Conservation (phyloP, 371 early-diverging fungal species). For the Dentiscutata heterogama region DNA sequence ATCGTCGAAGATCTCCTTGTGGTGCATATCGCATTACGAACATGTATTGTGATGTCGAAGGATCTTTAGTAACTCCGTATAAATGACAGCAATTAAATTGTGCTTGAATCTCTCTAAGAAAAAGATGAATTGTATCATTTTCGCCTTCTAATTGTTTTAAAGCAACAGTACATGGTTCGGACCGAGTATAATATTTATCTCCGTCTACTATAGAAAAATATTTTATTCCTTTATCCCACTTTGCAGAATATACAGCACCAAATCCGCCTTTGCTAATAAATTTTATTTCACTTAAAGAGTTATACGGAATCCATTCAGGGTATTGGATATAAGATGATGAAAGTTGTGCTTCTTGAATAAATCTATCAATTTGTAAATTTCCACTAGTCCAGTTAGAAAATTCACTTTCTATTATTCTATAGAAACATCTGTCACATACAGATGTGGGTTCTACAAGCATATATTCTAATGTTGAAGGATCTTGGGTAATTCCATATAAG, state of each 20-base stretch:
- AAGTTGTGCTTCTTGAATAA: neutral
- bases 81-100: slow-evolving; percentile 14
- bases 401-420: neutral
- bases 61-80: neutral
- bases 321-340: neutral
- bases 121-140: neutral
- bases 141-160: neutral
- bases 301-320: neutral
- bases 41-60: neutral
- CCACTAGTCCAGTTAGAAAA: slow-evolving; percentile 16
- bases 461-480: too few species aligned
- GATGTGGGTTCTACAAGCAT: too few species aligned
- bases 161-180: neutral
- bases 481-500: too few species aligned
- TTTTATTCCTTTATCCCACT: neutral
- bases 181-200: neutral
- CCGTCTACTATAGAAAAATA: neutral
- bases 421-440: neutral
- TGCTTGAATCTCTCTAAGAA: neutral
- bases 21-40: neutral
- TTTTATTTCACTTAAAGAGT: neutral
- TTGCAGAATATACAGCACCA: neutral
- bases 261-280: neutral
- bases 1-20: slow-evolving; percentile 1
- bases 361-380: neutral